A percentile compares a stretch with the other conserved stretches of the same genome.
These are phyloP conservation scores for Cryphonectria nitschkei DNA, from an alignment of 2,329 filamentous ascomycete species.

Conservation along the genomic window DNA sequence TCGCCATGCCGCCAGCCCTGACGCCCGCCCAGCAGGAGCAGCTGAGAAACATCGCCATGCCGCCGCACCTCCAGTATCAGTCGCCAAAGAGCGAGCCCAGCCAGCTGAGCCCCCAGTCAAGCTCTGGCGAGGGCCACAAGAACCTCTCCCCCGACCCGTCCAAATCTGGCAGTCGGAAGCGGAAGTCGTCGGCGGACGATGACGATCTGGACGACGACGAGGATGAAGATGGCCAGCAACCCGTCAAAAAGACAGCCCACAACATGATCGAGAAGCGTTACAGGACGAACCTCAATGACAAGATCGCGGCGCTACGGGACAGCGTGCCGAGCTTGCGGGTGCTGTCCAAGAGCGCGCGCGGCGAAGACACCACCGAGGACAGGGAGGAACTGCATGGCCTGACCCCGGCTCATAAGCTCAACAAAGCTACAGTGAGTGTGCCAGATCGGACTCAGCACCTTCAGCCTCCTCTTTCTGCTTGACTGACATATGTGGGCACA, in stretches of 20 bases:
- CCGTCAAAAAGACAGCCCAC: constrained; percentile 87
- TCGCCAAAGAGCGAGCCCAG: constrained; percentile 62
- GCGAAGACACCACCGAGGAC: constrained; percentile 72
- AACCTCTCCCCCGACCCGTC: constrained; percentile 64
- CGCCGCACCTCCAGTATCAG: constrained; percentile 62
- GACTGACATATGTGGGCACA: constrained; percentile 34
- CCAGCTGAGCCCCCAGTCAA: constrained; percentile 61
- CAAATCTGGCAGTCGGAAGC: constrained; percentile 61
- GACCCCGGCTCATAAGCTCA: constrained; percentile 88
- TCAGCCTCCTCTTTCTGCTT: neutral
- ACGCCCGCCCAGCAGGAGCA: constrained; percentile 64
- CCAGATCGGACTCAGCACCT: neutral
- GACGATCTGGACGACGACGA: constrained; percentile 65
- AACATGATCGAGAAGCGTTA: constrained; percentile 99
- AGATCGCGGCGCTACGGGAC: constrained; percentile 89
- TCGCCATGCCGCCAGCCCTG: constrained; percentile 46
- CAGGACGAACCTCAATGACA: constrained; percentile 94
- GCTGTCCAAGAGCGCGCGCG: constrained; percentile 73
- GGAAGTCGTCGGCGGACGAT: constrained; percentile 68
- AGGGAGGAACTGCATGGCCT: constrained; percentile 81
- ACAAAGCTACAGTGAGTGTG: constrained; percentile 81
- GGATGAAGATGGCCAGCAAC: constrained; percentile 58
- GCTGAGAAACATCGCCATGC: constrained; percentile 67
- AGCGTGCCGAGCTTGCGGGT: constrained; percentile 89
- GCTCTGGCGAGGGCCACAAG: constrained; percentile 51